These are phyloP conservation scores for Tubosaeta sp. DNA, from an alignment of 768 basidiomycete species.

Conservation along the genomic window DNA sequence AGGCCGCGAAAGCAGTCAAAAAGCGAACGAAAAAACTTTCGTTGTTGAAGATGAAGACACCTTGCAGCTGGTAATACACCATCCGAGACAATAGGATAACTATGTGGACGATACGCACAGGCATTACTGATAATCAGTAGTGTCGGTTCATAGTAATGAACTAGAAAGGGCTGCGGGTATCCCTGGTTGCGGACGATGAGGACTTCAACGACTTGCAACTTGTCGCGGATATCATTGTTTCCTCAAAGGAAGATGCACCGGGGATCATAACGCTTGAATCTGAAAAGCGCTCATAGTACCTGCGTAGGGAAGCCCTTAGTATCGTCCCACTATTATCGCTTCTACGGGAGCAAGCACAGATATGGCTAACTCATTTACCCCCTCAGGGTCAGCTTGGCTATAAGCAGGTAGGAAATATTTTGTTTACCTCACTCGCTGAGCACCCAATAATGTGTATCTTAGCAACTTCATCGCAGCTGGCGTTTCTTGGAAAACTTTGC, in stretches of 20 bases:
- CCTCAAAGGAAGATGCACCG: conserved; percentile 31
- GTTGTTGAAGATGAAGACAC: conserved; percentile 41
- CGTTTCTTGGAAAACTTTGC: conserved; percentile 79
- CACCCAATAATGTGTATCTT: conserved; percentile 4
- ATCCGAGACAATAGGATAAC: conserved; percentile 27
- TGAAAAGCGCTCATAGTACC: conserved; percentile 96
- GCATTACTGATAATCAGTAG: conserved; percentile 58
- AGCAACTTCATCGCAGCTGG: conserved; percentile 90
- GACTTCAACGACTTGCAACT: conserved; percentile 5
- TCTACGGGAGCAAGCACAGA: conserved; percentile 35
- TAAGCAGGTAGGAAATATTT: conserved; percentile 52
- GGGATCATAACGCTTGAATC: conserved; percentile 96
- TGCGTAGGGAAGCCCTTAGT: conserved; percentile 96
- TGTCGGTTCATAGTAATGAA: conserved; percentile 60
- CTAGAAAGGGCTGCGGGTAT: conserved; percentile 91
- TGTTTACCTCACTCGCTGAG: neutral
- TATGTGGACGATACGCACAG: conserved; percentile 27
- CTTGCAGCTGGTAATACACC: conserved; percentile 53
- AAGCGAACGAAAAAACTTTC: conserved; percentile 23
- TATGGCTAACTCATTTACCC: conserved; percentile 46
- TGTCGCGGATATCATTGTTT: neutral
- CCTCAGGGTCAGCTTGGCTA: conserved; percentile 71
- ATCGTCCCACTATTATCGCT: conserved; percentile 44
- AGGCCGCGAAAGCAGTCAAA: conserved; percentile 11
- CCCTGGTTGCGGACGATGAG: conserved; percentile 41